Percentiles rank a stretch among this genome's conserved stretches.
Conservation (phyloP, 2,329 filamentous ascomycete genomes). For the Scorias spongiosa region DNA sequence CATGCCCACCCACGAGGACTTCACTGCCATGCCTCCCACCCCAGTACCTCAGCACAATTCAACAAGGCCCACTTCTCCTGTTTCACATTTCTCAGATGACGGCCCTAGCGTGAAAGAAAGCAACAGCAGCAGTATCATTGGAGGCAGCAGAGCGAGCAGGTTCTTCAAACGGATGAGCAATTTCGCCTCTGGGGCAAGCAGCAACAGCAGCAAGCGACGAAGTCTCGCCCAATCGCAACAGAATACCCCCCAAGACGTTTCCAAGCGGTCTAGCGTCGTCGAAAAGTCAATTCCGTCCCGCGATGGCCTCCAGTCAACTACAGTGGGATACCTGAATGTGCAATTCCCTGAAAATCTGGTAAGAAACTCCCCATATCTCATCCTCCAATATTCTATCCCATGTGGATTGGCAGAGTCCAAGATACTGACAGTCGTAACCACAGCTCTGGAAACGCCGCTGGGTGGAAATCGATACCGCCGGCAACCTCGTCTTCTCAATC, state of each 20-base stretch:
- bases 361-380: conserved; percentile 10
- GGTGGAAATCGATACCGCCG: conserved; percentile 69
- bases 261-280: conserved; percentile 5
- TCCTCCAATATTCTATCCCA: not conserved
- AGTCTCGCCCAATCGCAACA: conserved; percentile 21
- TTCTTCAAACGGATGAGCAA: conserved; percentile 48
- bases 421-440: conserved; percentile 4
- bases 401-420: no score
- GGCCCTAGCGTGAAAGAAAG: not conserved
- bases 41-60: conserved; percentile 10
- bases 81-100: not conserved
- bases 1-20: conserved; percentile 5
- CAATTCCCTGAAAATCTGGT: conserved; percentile 87
- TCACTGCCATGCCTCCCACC: conserved; percentile 11
- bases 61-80: conserved; percentile 8
- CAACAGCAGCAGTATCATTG: conserved; percentile 25
- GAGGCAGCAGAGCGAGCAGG: conserved; percentile 40
- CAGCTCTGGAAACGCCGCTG: conserved; percentile 84
- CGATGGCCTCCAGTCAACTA: conserved; percentile 41
- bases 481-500: conserved; percentile 66
- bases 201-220: conserved; percentile 30
- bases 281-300: not conserved
- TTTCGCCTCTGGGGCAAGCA: conserved; percentile 4
- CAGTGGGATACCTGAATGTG: conserved; percentile 83
- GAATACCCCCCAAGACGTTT: not conserved